A percentile compares a stretch with the other conserved stretches of the same genome.
These are phyloP conservation scores for Arabis alpina DNA, from an alignment of 345 rosid species.

Conservation along the genomic window DNA sequence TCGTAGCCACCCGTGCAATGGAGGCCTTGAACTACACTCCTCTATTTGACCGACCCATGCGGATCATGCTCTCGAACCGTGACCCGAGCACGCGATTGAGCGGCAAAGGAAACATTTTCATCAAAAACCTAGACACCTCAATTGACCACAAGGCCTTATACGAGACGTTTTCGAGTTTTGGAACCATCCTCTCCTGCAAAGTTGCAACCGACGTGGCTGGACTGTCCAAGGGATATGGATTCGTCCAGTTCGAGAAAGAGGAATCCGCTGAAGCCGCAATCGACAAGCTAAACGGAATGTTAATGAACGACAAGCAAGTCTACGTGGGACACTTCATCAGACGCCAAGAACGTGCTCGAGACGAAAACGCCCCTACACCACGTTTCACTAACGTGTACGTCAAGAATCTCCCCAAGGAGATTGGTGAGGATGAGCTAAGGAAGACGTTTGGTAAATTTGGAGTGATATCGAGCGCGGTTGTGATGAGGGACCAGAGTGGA, in stretches of 20 bases:
- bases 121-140: conserved; percentile 60
- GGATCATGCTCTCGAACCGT: conserved; percentile 71
- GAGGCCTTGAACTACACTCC: conserved; percentile 58
- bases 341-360: conserved; percentile 51
- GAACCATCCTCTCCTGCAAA: conserved; percentile 65
- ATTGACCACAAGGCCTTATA: conserved; percentile 61
- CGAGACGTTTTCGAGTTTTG: conserved; percentile 60
- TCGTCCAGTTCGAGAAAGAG: conserved; percentile 64
- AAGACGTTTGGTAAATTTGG: conserved; percentile 55
- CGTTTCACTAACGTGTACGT: conserved; percentile 67
- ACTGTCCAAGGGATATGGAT: conserved; percentile 60
- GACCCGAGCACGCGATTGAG: conserved; percentile 64
- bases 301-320: conserved; percentile 62
- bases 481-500: conserved; percentile 59
- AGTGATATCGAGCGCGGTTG: conserved; percentile 57
- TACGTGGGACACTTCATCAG: conserved; percentile 59
- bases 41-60: conserved; percentile 59
- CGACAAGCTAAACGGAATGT: conserved; percentile 57
- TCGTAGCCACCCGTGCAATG: conserved; percentile 62
- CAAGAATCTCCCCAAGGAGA: conserved; percentile 58
- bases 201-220: conserved; percentile 56
- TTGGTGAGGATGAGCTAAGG: conserved; percentile 58
- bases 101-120: conserved; percentile 67
- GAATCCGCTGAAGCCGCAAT: conserved; percentile 64
- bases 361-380: conserved; percentile 31